Conservation (phyloP, 2,329 filamentous ascomycete species). For the Epichloe hybrida region DNA sequence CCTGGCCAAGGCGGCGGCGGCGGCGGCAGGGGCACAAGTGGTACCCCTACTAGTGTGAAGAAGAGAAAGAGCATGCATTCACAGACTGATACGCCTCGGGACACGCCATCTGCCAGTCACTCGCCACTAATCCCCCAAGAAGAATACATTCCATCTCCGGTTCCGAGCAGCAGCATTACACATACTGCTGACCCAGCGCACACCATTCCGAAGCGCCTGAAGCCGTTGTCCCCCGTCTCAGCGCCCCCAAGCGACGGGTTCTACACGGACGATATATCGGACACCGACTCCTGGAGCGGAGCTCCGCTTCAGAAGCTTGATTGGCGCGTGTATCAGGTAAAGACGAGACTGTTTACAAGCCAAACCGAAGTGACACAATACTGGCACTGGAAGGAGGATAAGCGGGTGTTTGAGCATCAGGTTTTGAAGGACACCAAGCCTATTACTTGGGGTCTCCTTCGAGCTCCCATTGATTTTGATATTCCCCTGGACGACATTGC, state of each 20-base stretch:
- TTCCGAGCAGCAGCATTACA: background rate
- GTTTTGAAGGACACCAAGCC: constrained; percentile 32
- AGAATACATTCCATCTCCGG: constrained; percentile 2
- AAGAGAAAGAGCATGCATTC: constrained; percentile 23
- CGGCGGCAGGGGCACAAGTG: constrained; percentile 3
- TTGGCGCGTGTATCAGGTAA: constrained; percentile 39
- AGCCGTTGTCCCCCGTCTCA: constrained; percentile 11
- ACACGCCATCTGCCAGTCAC: constrained; percentile 14
- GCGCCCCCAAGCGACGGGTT: constrained; percentile 22
- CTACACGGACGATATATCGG: constrained; percentile 34
- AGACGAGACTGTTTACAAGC: constrained; percentile 32
- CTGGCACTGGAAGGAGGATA: constrained; percentile 35
- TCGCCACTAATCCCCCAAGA: constrained; percentile 14
- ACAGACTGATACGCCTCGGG: constrained; percentile 14
- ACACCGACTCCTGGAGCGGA: constrained; percentile 35
- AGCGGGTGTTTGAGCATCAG: constrained; percentile 37
- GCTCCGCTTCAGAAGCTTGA: constrained; percentile 32
- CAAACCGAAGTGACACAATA: constrained; percentile 38
- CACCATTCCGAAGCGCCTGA: constrained; percentile 13
- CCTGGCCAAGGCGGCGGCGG: constrained; percentile 11
- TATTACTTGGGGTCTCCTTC: constrained; percentile 35
- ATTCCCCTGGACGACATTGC: constrained; percentile 32
- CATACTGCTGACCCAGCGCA: background rate
- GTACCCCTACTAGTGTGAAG: constrained; percentile 14
- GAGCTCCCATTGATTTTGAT: constrained; percentile 37